Evolutionary conservation across 192 early-diverging fungal genomes (phyloP), one percentile per base, ranked within the genome.

Genomic region (Coemansia aciculifera): DNA sequence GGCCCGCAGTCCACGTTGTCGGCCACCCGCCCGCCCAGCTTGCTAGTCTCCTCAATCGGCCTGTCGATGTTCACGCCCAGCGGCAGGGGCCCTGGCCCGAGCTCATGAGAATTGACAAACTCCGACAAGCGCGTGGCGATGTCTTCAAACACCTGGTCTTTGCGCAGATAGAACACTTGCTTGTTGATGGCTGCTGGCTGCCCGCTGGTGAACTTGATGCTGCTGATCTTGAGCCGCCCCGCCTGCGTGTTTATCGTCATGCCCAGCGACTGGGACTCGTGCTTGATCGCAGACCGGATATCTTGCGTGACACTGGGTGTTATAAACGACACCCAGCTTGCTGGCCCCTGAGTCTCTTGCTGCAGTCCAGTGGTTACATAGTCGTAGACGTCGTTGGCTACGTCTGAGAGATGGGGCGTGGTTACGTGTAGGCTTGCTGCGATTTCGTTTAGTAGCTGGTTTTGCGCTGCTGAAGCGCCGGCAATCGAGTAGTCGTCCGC

Each of bases 61-160:
- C 97, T 93, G 21, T 92, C 93, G 78, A 99, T 95, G 1, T 95
- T 95, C 69, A 96, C 96, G 19, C 97, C 97, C 10, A 92, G 73
- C 19, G 46, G 37, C 36, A 57, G 31, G 5, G 49, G 36, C 9
- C 39, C 36, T 0, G 59, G 32, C 3, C 39, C 65, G 3, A 82
- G 44, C 11, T 62, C 29, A 31, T 82, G 79, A 38, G 75, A 36
- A 63, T 81, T 75, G 32, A 94, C 75, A 84, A 97, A 97, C 29
- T 86, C 75, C 48, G 88, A 88, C 60, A 97, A 84, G 52, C 88
- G 87, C 3, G 90, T 90, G 15, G 93, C 93, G 67, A 95, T 91
- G 63, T 90, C 94, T 66, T 94, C 95, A 23, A 77, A 71, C 32
- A 74, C 38, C 63, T 69, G 32, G 10, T 27, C 59, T 5, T 77